Base-by-base conservation (phyloP, 2,329 filamentous ascomycete genomes). In the Colletotrichum horii region DNA sequence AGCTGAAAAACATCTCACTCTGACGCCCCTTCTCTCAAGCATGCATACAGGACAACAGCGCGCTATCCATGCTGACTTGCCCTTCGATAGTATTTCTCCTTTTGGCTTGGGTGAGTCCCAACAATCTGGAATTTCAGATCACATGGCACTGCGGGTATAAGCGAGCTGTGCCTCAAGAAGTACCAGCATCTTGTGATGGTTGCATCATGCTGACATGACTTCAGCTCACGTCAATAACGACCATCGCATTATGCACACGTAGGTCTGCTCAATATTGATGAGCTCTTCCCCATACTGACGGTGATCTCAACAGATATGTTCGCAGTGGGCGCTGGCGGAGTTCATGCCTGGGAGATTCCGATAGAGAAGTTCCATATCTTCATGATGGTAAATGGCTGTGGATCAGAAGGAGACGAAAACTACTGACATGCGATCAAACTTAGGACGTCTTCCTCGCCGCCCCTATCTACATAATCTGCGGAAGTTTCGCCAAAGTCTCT, bases 401-500 rank as follows among this genome's bases (percentile, higher is more conserved):
- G 16, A 19, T 38, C 36, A 19, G 36, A 4, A 38, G 36, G 6
- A 38, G 36, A 38, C 36, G 16, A 5, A 12, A 1, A 16, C 26
- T 14, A 22, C 60, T 67, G n/a, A 74, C 15, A 7, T 58, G 24
- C 16, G n/a, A 5, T 19, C 30, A 12, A 19, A 36, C 6, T 6
- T 9, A 83, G 81, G 77, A 80, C 32, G 78, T 82, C 8, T 82
- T 81, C 24, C 70, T 83, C 16, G 77, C 79, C 2, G 73, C 79
- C 3, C 76, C 79, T 19, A 78, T 86, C 26, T 86, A 84, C 72
- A 80, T 82, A 6, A 71, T 82, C n/a, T 81, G 82, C 36, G 81
- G 81, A 8, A 82, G 80, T 7, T 80, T 84, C 16, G 82, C 84
- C 26, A 87, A 86, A 69, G 56, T 86, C 4, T 81, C 84, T 0